These are phyloP conservation scores for Salvia splendens DNA, from an alignment of 257 asterid genomes.

Conservation along the genomic window DNA sequence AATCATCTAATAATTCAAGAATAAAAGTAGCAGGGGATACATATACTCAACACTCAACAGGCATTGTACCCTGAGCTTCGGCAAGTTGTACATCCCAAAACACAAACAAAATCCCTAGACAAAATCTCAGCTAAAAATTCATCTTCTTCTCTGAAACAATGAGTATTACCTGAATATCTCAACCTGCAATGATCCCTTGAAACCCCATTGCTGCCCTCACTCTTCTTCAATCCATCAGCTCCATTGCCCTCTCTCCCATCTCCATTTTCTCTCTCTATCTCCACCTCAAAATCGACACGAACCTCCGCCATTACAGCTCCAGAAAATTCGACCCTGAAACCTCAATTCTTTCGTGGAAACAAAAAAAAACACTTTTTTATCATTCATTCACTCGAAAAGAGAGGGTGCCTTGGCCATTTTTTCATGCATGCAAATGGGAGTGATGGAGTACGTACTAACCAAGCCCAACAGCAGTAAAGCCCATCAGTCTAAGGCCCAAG, in stretches of 20 bases:
- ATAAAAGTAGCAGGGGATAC: constrained; percentile 11
- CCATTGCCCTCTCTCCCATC: constrained; percentile 19
- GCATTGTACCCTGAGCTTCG: constrained; percentile 33
- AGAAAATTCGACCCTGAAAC: not conserved
- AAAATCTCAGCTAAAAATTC: not conserved
- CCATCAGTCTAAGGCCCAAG: no score
- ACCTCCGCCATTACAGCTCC: constrained; percentile 38
- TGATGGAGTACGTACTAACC: no score
- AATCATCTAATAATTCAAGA: not conserved
- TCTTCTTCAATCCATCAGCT: constrained; percentile 25
- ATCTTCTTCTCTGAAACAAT: constrained; percentile 19
- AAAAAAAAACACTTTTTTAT: not conserved
- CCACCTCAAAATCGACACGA: constrained; percentile 40
- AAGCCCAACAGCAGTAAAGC: no score
- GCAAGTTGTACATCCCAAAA: constrained; percentile 29
- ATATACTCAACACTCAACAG: not conserved
- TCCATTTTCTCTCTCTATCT: constrained; percentile 42
- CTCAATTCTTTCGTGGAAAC: not conserved
- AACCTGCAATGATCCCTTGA: constrained; percentile 32
- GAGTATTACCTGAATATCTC: constrained; percentile 43
- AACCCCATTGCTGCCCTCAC: constrained; percentile 35
- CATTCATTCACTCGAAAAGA: constrained; percentile 21
- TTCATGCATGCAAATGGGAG: constrained; percentile 43
- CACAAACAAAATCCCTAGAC: constrained; percentile 15
- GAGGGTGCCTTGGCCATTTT: constrained; percentile 27